Evolutionary conservation across 371 early-diverging fungal species (phyloP).

Genomic region (Blakeslea trispora): DNA sequence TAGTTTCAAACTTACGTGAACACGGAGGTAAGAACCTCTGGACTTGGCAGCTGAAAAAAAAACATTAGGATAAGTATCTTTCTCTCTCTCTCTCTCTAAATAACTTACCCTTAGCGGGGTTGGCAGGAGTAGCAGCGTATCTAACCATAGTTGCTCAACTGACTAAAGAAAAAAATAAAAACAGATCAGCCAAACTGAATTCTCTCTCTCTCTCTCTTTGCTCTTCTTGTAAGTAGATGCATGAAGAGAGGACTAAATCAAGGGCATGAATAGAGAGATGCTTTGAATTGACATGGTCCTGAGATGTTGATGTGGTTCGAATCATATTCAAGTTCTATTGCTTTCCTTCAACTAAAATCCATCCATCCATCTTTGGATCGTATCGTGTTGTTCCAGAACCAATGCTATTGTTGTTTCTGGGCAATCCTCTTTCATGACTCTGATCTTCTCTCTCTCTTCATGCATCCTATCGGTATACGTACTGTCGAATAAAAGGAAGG

Average conservation of each 20-base stretch:
- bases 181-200: too few species aligned
- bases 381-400: too few species aligned
- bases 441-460: constrained; percentile 8
- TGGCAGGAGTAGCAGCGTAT: constrained; percentile 62
- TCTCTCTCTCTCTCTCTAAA: too few species aligned
- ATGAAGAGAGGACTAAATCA: too few species aligned
- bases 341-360: background rate
- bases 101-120: constrained; percentile 57
- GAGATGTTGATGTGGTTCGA: background rate
- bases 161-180: constrained; percentile 5
- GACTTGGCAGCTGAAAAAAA: constrained; percentile 81
- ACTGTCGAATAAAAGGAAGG: constrained; percentile 29
- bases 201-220: too few species aligned
- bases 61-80: constrained; percentile 4
- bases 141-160: constrained; percentile 51
- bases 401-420: constrained; percentile 1
- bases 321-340: background rate
- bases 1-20: constrained; percentile 66
- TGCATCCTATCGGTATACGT: constrained; percentile 23
- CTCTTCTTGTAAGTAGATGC: too few species aligned
- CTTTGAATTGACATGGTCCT: too few species aligned
- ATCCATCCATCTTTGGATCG: constrained; percentile 12
- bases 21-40: constrained; percentile 95
- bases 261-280: too few species aligned
- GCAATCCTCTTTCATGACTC: background rate